phyloP scores from a whole-genome alignment of 1,284 basidiomycete genomes.

The Trichosporon inkin region DNA sequence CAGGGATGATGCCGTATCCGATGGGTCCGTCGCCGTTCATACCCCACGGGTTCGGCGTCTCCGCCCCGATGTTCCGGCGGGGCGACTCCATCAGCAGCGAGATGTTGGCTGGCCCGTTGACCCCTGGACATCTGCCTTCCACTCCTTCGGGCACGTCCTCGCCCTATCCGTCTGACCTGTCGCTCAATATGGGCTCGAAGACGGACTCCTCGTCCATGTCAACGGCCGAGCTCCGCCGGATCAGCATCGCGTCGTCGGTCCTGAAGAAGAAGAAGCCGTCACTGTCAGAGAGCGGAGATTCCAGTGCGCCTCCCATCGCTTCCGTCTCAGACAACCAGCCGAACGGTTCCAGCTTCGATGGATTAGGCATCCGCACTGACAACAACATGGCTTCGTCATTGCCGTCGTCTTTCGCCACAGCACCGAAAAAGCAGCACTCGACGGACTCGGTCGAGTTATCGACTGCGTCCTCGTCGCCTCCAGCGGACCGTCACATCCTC shows the following conservation, averaged over 20 bases:
- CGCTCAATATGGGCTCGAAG: slow-evolving; percentile 6
- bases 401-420: slow-evolving; percentile 11
- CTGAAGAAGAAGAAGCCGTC: slow-evolving; percentile 34
- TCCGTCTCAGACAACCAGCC: slow-evolving; percentile 2
- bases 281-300: slow-evolving; percentile 21
- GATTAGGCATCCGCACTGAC: slow-evolving; percentile 16
- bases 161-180: slow-evolving; percentile 19
- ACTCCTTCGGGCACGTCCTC: slow-evolving; percentile 15
- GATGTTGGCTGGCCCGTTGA: slow-evolving; percentile 38
- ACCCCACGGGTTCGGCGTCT: slow-evolving; percentile 11
- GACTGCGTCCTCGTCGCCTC: slow-evolving; percentile 17
- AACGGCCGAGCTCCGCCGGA: slow-evolving; percentile 31
- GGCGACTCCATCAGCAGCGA: slow-evolving; percentile 9
- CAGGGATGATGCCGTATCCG: slow-evolving; percentile 2
- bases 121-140: slow-evolving; percentile 25
- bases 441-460: slow-evolving; percentile 10
- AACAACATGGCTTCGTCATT: slow-evolving; percentile 10
- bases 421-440: slow-evolving; percentile 12
- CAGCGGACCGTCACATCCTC: slow-evolving; percentile 14
- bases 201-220: slow-evolving; percentile 13
- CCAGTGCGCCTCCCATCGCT: slow-evolving; percentile 5
- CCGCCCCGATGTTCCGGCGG: slow-evolving; percentile 12
- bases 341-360: slow-evolving; percentile 8
- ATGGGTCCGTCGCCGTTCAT: slow-evolving; percentile 11
- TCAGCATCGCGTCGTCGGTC: slow-evolving; percentile 36